Evolutionary conservation across 2,329 filamentous ascomycete species (phyloP).

Genomic region (Cladosporium sp.): DNA sequence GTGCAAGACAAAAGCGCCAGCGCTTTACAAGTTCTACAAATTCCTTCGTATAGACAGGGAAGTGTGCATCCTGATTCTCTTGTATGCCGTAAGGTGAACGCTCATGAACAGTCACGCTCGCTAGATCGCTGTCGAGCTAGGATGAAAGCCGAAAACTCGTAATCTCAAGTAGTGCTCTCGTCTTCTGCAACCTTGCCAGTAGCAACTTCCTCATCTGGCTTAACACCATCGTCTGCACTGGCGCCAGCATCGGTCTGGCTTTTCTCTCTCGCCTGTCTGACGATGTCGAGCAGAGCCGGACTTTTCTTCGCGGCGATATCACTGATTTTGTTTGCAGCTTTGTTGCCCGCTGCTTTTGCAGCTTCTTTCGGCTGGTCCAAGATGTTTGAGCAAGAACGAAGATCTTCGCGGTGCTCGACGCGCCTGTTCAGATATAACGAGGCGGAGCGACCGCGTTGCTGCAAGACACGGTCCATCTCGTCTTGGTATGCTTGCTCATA

Average conservation of each 20-base stretch:
- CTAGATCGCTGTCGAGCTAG: constrained; percentile 1
- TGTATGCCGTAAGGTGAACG: too few species aligned
- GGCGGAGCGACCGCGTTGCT: constrained; percentile 43
- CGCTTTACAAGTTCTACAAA: too few species aligned
- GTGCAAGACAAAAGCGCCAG: too few species aligned
- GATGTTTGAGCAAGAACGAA: constrained; percentile 29
- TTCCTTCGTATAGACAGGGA: too few species aligned
- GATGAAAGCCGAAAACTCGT: background rate
- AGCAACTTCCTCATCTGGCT: too few species aligned
- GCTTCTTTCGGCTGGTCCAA: constrained; percentile 13
- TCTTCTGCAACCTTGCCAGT: background rate
- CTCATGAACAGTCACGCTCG: background rate
- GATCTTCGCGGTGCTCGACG: constrained; percentile 42
- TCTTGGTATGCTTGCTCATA: constrained; percentile 84
- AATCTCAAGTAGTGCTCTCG: background rate
- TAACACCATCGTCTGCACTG: background rate
- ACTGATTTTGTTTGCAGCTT: constrained; percentile 3
- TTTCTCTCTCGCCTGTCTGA: constrained; percentile 10
- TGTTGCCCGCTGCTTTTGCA: constrained; percentile 2
- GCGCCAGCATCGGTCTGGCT: constrained; percentile 2
- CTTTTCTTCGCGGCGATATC: background rate
- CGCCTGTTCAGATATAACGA: constrained; percentile 54
- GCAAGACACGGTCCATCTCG: constrained; percentile 69
- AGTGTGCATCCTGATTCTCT: too few species aligned
- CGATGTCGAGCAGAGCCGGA: background rate